These are phyloP conservation scores for Arthroderma sp. DNA, from an alignment of 2,329 filamentous ascomycete genomes.

Conservation along the genomic window DNA sequence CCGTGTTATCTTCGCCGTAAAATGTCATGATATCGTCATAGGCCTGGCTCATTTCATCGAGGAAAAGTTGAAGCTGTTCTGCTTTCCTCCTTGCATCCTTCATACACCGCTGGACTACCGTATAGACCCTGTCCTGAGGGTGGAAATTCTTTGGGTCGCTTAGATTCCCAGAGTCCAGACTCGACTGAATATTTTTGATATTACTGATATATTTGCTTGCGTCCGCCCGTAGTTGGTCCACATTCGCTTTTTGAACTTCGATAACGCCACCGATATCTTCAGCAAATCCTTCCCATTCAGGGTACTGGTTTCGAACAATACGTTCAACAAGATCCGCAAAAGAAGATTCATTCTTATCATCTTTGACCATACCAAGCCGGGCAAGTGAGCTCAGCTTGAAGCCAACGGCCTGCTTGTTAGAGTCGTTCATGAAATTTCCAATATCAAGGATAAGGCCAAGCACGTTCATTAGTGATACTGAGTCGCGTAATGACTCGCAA, in stretches of 20 bases:
- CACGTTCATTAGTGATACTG: constrained; percentile 88
- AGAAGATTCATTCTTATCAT: constrained; percentile 95
- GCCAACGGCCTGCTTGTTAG: constrained; percentile 92
- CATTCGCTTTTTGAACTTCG: constrained; percentile 75
- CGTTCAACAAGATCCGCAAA: constrained; percentile 92
- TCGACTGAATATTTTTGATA: constrained; percentile 83
- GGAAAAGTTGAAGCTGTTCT: constrained; percentile 84
- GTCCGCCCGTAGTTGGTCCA: constrained; percentile 78
- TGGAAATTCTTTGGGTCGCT: constrained; percentile 97
- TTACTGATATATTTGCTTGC: constrained; percentile 89
- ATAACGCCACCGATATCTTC: constrained; percentile 74
- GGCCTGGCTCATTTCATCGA: constrained; percentile 81
- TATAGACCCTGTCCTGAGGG: constrained; percentile 84
- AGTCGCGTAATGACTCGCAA: constrained; percentile 80
- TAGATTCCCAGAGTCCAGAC: constrained; percentile 82
- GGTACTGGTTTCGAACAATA: constrained; percentile 90
- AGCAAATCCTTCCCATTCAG: constrained; percentile 82
- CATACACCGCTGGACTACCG: constrained; percentile 85
- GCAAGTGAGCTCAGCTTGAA: constrained; percentile 96
- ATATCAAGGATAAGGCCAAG: constrained; percentile 92
- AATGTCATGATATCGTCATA: constrained; percentile 95
- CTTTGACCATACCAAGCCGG: constrained; percentile 92
- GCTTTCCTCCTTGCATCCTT: constrained; percentile 93
- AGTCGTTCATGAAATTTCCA: constrained; percentile 99
- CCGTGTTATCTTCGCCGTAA: constrained; percentile 83